Percentiles rank a stretch among this genome's conserved stretches.
Evolutionary conservation across 2,329 filamentous ascomycete genomes (phyloP).

Genomic region (Aspergillus sclerotialis): DNA sequence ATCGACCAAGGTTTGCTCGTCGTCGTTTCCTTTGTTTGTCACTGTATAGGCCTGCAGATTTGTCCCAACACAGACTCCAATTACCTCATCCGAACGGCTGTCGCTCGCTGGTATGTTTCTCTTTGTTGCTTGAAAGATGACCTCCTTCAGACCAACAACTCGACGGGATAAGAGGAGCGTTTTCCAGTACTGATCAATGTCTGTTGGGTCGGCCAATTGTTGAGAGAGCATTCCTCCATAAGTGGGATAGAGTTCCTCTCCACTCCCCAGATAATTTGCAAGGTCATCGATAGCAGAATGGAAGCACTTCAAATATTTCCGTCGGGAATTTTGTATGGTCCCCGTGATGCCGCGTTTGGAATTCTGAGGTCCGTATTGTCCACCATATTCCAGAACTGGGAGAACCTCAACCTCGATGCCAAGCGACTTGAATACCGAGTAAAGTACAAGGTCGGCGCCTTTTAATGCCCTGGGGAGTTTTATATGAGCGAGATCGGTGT

Average conservation of each 20-base stretch:
- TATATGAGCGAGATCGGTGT: conserved; percentile 9
- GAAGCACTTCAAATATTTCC: not conserved
- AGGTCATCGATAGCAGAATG: not conserved
- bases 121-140: not conserved
- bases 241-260: not conserved
- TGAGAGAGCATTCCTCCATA: not conserved
- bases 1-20: not conserved
- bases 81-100: not conserved
- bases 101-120: not conserved
- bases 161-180: conserved; percentile 2
- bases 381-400: conserved; percentile 17
- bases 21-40: not conserved
- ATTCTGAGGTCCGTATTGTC: not conserved
- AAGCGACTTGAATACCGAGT: conserved; percentile 27
- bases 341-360: not conserved
- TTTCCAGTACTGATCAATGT: conserved; percentile 6
- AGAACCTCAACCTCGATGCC: conserved; percentile 22
- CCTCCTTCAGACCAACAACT: conserved; percentile 1
- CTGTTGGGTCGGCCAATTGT: not conserved
- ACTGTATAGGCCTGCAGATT: too few relatives aligned
- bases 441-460: conserved; percentile 41
- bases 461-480: conserved; percentile 37
- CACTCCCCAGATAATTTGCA: not conserved
- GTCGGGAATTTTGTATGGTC: not conserved
- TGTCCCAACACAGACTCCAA: not conserved